Base-by-base conservation (phyloP, 2,329 filamentous ascomycete genomes). In the Hypocreales sp. region DNA sequence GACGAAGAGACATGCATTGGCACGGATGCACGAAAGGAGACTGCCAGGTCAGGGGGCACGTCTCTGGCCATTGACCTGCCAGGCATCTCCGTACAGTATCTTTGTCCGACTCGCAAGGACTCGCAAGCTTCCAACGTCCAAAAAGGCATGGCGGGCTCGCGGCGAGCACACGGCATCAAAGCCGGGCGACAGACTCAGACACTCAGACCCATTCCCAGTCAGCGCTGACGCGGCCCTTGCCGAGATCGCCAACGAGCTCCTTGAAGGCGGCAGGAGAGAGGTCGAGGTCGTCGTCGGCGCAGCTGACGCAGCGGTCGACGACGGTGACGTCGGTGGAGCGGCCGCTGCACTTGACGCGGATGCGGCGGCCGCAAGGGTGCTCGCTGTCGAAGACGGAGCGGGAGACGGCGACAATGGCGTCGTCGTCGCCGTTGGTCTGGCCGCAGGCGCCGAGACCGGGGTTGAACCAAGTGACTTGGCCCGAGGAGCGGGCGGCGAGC, bases 371-470 rank as follows among this genome's bases (percentile, higher is more conserved):
- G 41, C 81, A 87, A 2, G 54, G 45, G 4, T 55, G 51, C 1
- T 57, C 57, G 0, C 68, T 61, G 45, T 84, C 78, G 42, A 70
- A 87, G 5, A 79, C 44, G n/a, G 61, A 42, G 40, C 75, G 67
- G 2, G 74, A 76, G 1, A 87, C 61, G 1, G 80, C 68, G 20
- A 68, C 74, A 22, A 86, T 67, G 31, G 62, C 43, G 31, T 83
- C 74, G 7, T 46, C 50, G 7, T 60, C 55, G 2, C 44, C 49
- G 28, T 66, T 70, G 2, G 51, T 59, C 18, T 64, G 49, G 5
- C 79, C 80, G 44, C 81, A 87, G 1, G 79, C 72, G 9, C 80
- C 79, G 4, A 81, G 58, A 4, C 50, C 58, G 0, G 76, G 67
- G 12, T 57, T 53, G 47, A 79, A 86, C 53, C 73, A 86, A 12